Conservation (phyloP, 2,329 filamentous ascomycete genomes). For the Pestalotiopsis sp. region DNA sequence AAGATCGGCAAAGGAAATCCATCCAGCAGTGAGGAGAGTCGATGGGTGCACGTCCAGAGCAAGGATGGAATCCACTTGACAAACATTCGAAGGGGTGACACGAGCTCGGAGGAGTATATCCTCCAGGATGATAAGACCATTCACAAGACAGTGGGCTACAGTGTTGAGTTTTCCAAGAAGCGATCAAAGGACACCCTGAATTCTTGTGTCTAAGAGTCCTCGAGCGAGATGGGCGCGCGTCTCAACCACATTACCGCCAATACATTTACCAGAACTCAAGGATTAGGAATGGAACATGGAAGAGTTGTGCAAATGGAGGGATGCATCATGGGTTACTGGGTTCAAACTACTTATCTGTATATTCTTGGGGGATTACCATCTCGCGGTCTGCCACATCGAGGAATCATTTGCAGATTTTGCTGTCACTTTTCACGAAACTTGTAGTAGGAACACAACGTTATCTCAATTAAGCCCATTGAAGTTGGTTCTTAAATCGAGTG, state of each 20-base stretch:
- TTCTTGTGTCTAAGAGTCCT: neutral
- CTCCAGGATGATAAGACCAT: constrained; percentile 23
- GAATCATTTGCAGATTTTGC: neutral
- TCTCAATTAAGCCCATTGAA: neutral
- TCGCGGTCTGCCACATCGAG: neutral
- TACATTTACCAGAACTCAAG: neutral
- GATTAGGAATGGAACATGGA: neutral
- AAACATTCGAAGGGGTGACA: constrained; percentile 19
- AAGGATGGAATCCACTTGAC: constrained; percentile 20
- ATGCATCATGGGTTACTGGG: neutral
- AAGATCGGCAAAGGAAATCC: constrained; percentile 16
- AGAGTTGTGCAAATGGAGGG: neutral
- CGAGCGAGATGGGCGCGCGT: neutral
- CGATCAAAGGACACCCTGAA: constrained; percentile 10
- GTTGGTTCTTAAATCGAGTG: too few species aligned
- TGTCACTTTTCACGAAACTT: neutral
- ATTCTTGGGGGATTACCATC: neutral
- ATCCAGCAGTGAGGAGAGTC: constrained; percentile 18
- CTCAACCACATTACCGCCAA: neutral
- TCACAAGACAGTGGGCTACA: constrained; percentile 32
- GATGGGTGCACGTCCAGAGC: constrained; percentile 21
- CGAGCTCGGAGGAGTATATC: constrained; percentile 22
- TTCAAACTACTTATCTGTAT: neutral
- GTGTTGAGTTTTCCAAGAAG: constrained; percentile 27
- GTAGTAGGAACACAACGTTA: neutral